Percentiles rank a stretch among this genome's conserved stretches.
Conservation (phyloP, 2,329 filamentous ascomycete genomes). For the Ustilaginoidea virens region DNA sequence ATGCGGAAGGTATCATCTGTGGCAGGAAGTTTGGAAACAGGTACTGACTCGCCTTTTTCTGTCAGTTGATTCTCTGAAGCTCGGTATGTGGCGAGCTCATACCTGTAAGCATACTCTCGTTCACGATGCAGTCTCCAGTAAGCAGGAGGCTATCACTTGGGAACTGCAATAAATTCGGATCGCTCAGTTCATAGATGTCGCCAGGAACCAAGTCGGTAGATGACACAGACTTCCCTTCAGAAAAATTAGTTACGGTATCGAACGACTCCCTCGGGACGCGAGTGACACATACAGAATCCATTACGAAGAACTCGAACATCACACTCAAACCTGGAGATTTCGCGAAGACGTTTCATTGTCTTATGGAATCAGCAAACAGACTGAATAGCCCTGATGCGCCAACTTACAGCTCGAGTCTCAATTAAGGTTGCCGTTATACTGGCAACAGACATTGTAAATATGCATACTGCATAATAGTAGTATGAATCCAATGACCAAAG, state of each 20-base stretch:
- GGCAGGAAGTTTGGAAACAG: constrained; percentile 80
- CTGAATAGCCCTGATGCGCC: background rate
- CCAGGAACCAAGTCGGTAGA: constrained; percentile 86
- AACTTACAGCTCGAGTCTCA: constrained; percentile 66
- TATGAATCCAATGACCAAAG: constrained; percentile 95
- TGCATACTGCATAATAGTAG: constrained; percentile 93
- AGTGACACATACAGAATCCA: constrained; percentile 80
- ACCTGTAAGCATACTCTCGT: constrained; percentile 92
- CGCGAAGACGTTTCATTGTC: constrained; percentile 79
- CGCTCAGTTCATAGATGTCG: constrained; percentile 92
- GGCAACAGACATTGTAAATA: constrained; percentile 84
- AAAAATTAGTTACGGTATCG: constrained; percentile 1
- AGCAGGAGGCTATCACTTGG: constrained; percentile 86
- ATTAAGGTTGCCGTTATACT: constrained; percentile 82
- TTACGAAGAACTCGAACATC: constrained; percentile 86
- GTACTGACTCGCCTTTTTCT: constrained; percentile 67
- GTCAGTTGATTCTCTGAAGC: constrained; percentile 3
- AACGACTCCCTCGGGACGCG: too few species aligned
- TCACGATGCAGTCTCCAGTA: constrained; percentile 92
- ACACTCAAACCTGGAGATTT: constrained; percentile 90
- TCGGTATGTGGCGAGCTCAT: constrained; percentile 15
- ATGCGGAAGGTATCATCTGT: constrained; percentile 62
- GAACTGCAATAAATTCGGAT: constrained; percentile 75
- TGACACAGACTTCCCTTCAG: constrained; percentile 60
- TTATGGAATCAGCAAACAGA: constrained; percentile 17